Conservation (phyloP, 2,329 filamentous ascomycete species). For the Dactylellina drechsleri region DNA sequence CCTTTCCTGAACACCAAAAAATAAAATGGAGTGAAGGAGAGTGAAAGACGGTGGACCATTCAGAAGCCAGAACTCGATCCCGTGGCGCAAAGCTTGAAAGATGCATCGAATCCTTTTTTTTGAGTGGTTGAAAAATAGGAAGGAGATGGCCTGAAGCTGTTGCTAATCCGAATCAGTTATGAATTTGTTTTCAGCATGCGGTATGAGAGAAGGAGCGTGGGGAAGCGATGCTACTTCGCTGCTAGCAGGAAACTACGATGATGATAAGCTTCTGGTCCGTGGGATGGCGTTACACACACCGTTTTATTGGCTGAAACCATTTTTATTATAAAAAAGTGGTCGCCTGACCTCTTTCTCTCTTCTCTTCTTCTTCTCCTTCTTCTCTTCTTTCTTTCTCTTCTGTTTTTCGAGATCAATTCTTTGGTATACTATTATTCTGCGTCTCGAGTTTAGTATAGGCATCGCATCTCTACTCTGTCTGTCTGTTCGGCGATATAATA, state of each 20-base stretch:
- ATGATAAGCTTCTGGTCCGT: conserved; percentile 2
- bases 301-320: neutral
- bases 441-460: neutral
- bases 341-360: conserved; percentile 39
- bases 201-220: neutral
- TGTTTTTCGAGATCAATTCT: neutral
- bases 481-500: too few relatives aligned
- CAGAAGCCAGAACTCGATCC: neutral
- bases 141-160: conserved; percentile 10
- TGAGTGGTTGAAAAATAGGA: neutral
- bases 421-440: neutral
- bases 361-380: conserved; percentile 3
- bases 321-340: conserved; percentile 22
- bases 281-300: conserved; percentile 11
- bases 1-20: neutral
- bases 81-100: conserved; percentile 1
- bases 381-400: neutral
- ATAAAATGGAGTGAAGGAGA: neutral
- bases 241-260: too few relatives aligned
- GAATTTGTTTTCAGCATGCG: neutral
- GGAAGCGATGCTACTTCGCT: neutral
- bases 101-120: too few relatives aligned
- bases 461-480: neutral
- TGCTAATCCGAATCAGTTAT: conserved; percentile 3
- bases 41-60: conserved; percentile 5